Percentiles rank a stretch among this genome's conserved stretches.
Evolutionary conservation across 768 basidiomycete species (phyloP).

Genomic region (Termitomyces sp.): DNA sequence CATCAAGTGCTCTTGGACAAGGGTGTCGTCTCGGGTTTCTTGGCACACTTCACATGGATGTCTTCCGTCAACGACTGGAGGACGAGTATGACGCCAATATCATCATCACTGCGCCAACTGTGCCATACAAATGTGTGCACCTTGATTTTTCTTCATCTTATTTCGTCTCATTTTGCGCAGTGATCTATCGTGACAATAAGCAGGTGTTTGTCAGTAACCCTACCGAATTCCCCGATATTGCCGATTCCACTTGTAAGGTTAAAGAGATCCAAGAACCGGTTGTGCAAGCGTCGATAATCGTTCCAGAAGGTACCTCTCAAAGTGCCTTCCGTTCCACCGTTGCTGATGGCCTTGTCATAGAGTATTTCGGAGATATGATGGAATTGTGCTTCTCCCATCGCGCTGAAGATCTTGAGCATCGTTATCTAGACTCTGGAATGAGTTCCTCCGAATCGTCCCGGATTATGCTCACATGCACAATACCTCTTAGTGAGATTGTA

Average conservation of each 20-base stretch:
- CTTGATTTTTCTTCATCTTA: slow-evolving; percentile 1
- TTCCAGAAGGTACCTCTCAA: slow-evolving; percentile 69
- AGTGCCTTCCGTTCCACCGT: background rate
- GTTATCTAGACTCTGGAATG: slow-evolving; percentile 63
- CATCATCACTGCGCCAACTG: slow-evolving; percentile 93
- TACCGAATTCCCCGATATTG: slow-evolving; percentile 87
- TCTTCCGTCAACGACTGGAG: slow-evolving; percentile 91
- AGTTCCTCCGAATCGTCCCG: slow-evolving; percentile 45
- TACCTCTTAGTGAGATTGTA: slow-evolving; percentile 93
- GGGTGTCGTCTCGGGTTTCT: slow-evolving; percentile 94
- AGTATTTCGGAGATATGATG: slow-evolving; percentile 96
- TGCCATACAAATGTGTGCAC: slow-evolving; percentile 78
- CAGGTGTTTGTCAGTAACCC: slow-evolving; percentile 82
- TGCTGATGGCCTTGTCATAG: slow-evolving; percentile 31
- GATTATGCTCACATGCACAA: slow-evolving; percentile 71
- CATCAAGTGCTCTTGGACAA: slow-evolving; percentile 91
- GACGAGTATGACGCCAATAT: slow-evolving; percentile 95
- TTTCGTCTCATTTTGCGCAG: slow-evolving; percentile 31
- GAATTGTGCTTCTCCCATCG: slow-evolving; percentile 85
- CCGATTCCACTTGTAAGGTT: slow-evolving; percentile 56
- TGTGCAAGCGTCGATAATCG: slow-evolving; percentile 90
- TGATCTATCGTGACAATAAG: slow-evolving; percentile 61
- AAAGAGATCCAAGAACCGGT: slow-evolving; percentile 86
- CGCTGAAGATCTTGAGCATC: slow-evolving; percentile 78
- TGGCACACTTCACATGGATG: slow-evolving; percentile 95